phyloP scores from a whole-genome alignment of 257 asterid species.

The Prunella vulgaris region DNA sequence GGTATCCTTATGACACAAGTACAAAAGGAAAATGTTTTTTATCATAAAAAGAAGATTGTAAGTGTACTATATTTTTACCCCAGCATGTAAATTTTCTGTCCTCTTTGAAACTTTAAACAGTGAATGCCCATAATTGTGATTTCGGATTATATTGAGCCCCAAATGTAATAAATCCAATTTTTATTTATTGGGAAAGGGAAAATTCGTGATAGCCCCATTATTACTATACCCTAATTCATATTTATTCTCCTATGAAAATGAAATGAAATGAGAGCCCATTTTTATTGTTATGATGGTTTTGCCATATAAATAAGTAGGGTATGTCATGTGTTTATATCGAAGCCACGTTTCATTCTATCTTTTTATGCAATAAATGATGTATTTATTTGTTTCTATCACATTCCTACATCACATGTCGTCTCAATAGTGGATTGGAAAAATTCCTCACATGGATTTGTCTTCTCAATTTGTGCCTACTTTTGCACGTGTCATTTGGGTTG shows the following conservation, averaged over 20 bases:
- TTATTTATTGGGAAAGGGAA: slow-evolving; percentile 6
- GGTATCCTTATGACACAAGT: no score
- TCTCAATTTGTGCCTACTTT: background rate
- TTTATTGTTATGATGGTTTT: background rate
- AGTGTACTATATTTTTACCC: no score
- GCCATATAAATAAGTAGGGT: background rate
- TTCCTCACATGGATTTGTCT: slow-evolving; percentile 24
- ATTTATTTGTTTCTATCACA: slow-evolving; percentile 26
- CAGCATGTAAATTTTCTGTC: no score
- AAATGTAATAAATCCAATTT: no score
- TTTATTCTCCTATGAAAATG: slow-evolving; percentile 3
- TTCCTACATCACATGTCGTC: slow-evolving; percentile 2
- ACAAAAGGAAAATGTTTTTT: no score
- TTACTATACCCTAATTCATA: background rate
- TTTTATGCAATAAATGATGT: background rate
- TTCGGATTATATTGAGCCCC: no score
- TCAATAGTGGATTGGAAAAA: background rate
- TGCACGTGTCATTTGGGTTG: slow-evolving; percentile 26
- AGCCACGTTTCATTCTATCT: slow-evolving; percentile 25
- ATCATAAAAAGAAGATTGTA: no score
- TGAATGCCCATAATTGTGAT: no score
- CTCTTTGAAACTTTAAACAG: no score
- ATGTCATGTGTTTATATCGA: slow-evolving; percentile 17
- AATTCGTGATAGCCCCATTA: slow-evolving; percentile 6
- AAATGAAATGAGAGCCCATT: background rate